Evolutionary conservation across 1,139 yeast genomes (phyloP), one percentile per base, ranked within the genome.

Genomic region (Saccharomyces hybrid): DNA sequence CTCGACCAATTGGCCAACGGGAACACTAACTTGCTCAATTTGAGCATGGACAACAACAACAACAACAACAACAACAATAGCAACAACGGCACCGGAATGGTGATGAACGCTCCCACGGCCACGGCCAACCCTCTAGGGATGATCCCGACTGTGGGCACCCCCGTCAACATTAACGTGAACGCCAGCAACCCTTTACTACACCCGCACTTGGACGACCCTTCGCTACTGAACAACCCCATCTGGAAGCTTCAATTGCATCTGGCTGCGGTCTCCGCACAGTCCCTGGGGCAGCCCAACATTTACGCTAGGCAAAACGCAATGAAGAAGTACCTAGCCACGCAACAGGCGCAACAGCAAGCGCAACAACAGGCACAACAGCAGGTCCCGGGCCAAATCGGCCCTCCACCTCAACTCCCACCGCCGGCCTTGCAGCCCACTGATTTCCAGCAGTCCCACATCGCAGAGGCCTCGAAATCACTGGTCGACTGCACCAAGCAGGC

Each of bases 231-330:
- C 54, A 78, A 88, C 14, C 73, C 80, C 4, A 82, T 82, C 67
- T 90, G 97, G 97, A 89, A 86, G 69, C 90, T 90, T 65, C 99
- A 93, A 73, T 75, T 80, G 55, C 95, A 86, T 68, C 78, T 93
- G 61, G 87, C 85, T 34, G 89, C 85, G 59, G 72, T 88, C 48
- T 87, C 96, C 4, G 79, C 96, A 71, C 83, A 81, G 60, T 81
- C 91, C 14, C 78, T 75, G 58, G 71, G 71, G 4, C 73, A 77
- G 48, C 90, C 97, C 8, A 97, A 93, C 72, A 86, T 80, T 62
- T 93, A 90, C 71, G 99, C 99, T 2, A 80, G 97, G 60, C 88
- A 87, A 64, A 95, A 95, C 55, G 98, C 98, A 2, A 80, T 88
- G 56, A 81, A 88, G 54, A 68, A 67, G 57, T 67, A 66, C 50